These are phyloP conservation scores for Podospora pseudocomata DNA, from an alignment of 495 filamentous ascomycete genomes.

Conservation along the genomic window DNA sequence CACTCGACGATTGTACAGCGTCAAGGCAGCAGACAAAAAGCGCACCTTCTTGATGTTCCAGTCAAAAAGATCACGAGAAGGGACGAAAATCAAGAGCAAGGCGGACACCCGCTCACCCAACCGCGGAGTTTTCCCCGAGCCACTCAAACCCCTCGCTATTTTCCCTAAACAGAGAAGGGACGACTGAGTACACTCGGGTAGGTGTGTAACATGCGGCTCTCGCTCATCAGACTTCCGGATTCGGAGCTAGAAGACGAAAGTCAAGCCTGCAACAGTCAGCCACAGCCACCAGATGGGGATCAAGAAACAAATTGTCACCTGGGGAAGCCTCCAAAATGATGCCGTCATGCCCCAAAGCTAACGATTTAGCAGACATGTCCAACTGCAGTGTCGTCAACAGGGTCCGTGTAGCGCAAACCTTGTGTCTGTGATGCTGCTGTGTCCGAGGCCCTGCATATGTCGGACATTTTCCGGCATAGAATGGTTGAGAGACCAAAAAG, in stretches of 20 bases:
- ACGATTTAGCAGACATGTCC: background rate
- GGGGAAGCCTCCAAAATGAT: background rate
- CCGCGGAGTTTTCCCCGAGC: background rate
- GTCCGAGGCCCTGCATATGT: background rate
- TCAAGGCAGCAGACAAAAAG: background rate
- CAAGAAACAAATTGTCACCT: background rate
- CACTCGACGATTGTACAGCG: too few species aligned
- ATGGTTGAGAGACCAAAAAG: background rate
- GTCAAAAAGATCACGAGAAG: background rate
- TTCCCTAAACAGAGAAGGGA: background rate
- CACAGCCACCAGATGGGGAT: background rate
- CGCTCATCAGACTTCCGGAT: background rate
- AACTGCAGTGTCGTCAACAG: background rate
- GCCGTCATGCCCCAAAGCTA: background rate
- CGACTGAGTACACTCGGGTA: background rate
- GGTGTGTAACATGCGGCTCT: too few species aligned
- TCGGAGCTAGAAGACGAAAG: conserved; percentile 3
- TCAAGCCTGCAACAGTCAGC: background rate
- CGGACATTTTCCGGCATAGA: background rate
- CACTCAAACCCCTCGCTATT: background rate
- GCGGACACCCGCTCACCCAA: background rate
- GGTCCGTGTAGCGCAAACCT: conserved; percentile 7
- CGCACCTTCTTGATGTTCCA: background rate
- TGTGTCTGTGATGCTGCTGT: background rate
- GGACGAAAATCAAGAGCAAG: background rate